phyloP scores from a whole-genome alignment of 2,329 filamentous ascomycete genomes.

The Colletotrichum costaricense region DNA sequence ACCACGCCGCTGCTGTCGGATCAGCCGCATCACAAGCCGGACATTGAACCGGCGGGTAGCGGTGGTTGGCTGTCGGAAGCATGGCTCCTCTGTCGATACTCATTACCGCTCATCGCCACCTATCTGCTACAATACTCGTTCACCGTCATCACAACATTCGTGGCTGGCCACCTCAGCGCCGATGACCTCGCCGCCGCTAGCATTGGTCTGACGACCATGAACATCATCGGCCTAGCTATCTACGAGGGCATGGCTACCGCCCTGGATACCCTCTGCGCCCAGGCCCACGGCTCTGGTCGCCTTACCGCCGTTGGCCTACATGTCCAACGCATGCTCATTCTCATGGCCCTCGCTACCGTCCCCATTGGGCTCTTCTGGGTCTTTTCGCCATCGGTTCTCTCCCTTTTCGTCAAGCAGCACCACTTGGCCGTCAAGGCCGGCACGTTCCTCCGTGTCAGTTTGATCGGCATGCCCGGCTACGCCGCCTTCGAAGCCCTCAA shows the following conservation, averaged over 20 bases:
- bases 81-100: conserved; percentile 45
- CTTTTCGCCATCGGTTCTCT: conserved; percentile 57
- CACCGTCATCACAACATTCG: conserved; percentile 61
- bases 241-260: conserved; percentile 63
- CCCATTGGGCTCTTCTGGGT: conserved; percentile 63
- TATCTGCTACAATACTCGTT: conserved; percentile 63
- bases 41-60: conserved; percentile 13
- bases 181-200: conserved; percentile 64
- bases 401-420: conserved; percentile 57
- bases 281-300: conserved; percentile 62
- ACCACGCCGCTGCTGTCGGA: conserved; percentile 30
- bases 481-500: conserved; percentile 65
- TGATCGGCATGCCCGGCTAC: conserved; percentile 64
- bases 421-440: conserved; percentile 61
- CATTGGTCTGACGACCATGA: conserved; percentile 63
- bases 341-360: conserved; percentile 58
- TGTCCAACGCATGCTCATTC: conserved; percentile 62
- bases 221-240: conserved; percentile 62
- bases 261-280: conserved; percentile 62
- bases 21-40: conserved; percentile 25
- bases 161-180: conserved; percentile 63
- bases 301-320: conserved; percentile 61
- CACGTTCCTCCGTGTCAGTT: conserved; percentile 58
- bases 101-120: conserved; percentile 61
- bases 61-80: conserved; percentile 25